Percentiles rank a stretch among this genome's conserved stretches.
These are phyloP conservation scores for Emericellopsis terricola DNA, from an alignment of 495 filamentous ascomycete species.

Conservation along the genomic window DNA sequence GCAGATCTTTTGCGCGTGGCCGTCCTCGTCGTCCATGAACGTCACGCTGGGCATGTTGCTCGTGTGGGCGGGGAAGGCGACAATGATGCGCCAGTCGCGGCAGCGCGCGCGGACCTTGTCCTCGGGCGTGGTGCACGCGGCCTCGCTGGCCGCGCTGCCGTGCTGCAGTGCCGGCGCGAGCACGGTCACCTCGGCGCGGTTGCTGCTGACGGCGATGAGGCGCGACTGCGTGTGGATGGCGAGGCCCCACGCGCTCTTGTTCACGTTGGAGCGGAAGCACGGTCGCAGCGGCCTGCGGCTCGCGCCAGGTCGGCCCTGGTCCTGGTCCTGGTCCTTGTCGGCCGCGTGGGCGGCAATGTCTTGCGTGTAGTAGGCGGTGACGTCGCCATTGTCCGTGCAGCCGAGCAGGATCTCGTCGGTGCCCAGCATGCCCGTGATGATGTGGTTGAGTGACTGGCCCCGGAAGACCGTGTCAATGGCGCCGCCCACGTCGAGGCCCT, in stretches of 20 bases:
- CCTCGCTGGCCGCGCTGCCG: constrained; percentile 5
- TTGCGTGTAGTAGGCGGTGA: constrained; percentile 57
- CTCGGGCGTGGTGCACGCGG: constrained; percentile 9
- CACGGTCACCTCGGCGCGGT: constrained; percentile 45
- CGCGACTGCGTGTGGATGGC: constrained; percentile 65
- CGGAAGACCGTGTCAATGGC: constrained; percentile 47
- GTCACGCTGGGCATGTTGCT: constrained; percentile 63
- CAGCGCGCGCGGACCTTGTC: constrained; percentile 13
- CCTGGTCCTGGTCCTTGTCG: constrained; percentile 2
- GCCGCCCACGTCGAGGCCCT: constrained; percentile 22
- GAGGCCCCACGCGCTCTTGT: constrained; percentile 71
- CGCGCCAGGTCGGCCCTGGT: no score
- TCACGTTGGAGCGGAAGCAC: constrained; percentile 63
- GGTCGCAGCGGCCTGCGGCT: constrained; percentile 1
- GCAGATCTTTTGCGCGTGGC: constrained; percentile 44
- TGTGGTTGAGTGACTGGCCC: constrained; percentile 40
- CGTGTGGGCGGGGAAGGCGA: constrained; percentile 12
- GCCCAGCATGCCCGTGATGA: constrained; percentile 67
- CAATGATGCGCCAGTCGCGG: constrained; percentile 22
- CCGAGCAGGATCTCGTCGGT: constrained; percentile 60
- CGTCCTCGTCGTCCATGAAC: constrained; percentile 50
- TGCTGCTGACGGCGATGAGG: constrained; percentile 66
- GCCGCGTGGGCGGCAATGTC: constrained; percentile 14
- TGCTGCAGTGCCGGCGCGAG: constrained; percentile 52
- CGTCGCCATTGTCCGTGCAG: constrained; percentile 77